Base-by-base conservation (phyloP, 78 protist species). In the Thecamonas trahens region DNA sequence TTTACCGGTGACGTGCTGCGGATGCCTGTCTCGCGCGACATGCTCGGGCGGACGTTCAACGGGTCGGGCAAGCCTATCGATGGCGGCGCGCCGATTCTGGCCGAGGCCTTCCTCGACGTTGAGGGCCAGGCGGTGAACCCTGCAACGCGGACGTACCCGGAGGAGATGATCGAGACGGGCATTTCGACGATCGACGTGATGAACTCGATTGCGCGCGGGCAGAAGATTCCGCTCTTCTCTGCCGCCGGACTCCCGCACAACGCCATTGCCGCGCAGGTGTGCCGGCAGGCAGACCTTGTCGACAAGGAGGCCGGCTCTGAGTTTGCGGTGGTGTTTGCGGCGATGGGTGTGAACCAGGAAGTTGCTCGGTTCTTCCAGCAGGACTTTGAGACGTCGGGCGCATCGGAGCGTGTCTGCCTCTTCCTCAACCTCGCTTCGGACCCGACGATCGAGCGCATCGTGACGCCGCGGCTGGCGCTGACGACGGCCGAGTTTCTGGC, bases 131-230 rank as follows among this genome's bases (percentile, higher is more conserved):
- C 99, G 60, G 95, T 97, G 86, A 97, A 97, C 93, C 99, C 99
- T 22, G 82, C 67, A 44, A 40, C 63, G 34, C 87, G 99, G 31
- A 85, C 76, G 31, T 98, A 97, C 87, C 99, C 99, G 64, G 78
- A 92, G 91, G 98, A 98, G 69, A 98, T 97, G 99, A 98, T 98
- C 74, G 98, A 97, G 88, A 98, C 99, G 14, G 99, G 99, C 62
- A 96, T 98, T 72, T 88, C 96, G 22, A 86, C 99, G 42, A 97
- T 98, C 55, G 99, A 98, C 65, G 72, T 86, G 47, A 97, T 97
- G 99, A 96, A 86, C 88, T 86, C 95, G 18, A 89, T 98, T 28
- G 99, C 99, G 69, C 87, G 99, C 38, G 99, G 99, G 29, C 99
- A 98, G 83, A 98, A 98, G 97, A 98, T 98, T 63, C 99, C 99